phyloP scores from a whole-genome alignment of 257 asterid genomes.

The Solanum commersonii region DNA sequence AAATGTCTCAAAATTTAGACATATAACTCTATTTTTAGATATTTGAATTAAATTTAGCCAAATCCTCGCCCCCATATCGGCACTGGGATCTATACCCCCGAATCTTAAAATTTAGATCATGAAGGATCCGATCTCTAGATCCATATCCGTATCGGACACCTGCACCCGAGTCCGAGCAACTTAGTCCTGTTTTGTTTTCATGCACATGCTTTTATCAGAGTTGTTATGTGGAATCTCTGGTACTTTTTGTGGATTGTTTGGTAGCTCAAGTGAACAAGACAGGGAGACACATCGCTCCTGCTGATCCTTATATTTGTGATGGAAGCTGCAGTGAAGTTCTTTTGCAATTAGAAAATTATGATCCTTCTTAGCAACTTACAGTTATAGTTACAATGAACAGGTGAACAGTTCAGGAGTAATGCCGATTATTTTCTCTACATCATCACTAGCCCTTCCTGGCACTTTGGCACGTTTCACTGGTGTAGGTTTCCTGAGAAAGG shows the following conservation, averaged over 20 bases:
- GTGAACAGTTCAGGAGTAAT: constrained; percentile 97
- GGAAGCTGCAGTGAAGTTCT: background rate
- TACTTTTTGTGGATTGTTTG: background rate
- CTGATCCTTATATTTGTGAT: background rate
- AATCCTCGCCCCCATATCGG: background rate
- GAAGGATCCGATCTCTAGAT: background rate
- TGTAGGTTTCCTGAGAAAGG: constrained; percentile 54
- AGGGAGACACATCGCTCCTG: background rate
- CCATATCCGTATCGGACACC: background rate
- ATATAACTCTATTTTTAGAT: background rate
- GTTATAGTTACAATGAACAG: constrained; percentile 24
- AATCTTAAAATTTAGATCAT: background rate
- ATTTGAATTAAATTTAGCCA: background rate
- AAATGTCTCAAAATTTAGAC: background rate
- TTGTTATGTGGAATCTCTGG: background rate
- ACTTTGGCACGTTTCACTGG: constrained; percentile 97
- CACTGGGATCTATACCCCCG: background rate
- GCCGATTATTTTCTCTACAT: constrained; percentile 98
- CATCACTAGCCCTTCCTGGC: constrained; percentile 92
- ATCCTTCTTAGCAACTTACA: background rate
- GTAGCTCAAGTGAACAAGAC: background rate
- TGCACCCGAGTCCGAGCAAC: too few relatives aligned
- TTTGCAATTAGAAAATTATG: background rate
- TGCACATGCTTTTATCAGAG: background rate
- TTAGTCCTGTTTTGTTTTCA: background rate